A percentile compares a stretch with the other conserved stretches of the same genome.
These are phyloP conservation scores for Ogataea haglerorum DNA, from an alignment of 805 yeast species.

Conservation along the genomic window DNA sequence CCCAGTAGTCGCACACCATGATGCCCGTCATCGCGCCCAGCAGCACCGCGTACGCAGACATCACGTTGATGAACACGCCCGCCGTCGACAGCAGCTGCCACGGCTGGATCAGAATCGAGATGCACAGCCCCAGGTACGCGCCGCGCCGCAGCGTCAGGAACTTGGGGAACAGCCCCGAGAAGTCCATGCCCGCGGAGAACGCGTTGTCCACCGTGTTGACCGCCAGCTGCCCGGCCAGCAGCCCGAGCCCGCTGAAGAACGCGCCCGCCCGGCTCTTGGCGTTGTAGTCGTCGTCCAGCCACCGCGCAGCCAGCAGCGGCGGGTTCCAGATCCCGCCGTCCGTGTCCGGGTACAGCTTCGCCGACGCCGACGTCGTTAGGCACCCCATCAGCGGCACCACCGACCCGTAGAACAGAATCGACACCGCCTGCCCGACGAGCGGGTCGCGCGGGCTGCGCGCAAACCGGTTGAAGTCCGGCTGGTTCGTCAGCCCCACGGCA, in stretches of 20 bases:
- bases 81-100: slow-evolving; percentile 39
- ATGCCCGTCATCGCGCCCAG: slow-evolving; percentile 76
- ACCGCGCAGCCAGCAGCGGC: slow-evolving; percentile 33
- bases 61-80: slow-evolving; percentile 28
- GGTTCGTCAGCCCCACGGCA: slow-evolving; percentile 39
- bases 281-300: slow-evolving; percentile 34
- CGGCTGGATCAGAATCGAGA: slow-evolving; percentile 38
- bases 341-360: slow-evolving; percentile 35
- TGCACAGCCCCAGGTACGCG: slow-evolving; percentile 36
- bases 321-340: slow-evolving; percentile 49
- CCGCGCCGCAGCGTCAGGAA: slow-evolving; percentile 45
- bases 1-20: slow-evolving; percentile 56
- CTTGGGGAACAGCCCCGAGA: slow-evolving; percentile 45
- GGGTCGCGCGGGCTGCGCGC: slow-evolving; percentile 21
- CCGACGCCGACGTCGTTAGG: slow-evolving; percentile 49
- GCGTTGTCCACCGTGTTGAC: slow-evolving; percentile 39
- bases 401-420: slow-evolving; percentile 10
- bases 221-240: slow-evolving; percentile 36
- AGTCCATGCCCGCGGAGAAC: slow-evolving; percentile 48
- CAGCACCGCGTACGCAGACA: slow-evolving; percentile 23
- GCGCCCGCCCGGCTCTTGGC: slow-evolving; percentile 43
- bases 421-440: slow-evolving; percentile 10
- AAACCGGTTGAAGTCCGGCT: slow-evolving; percentile 41
- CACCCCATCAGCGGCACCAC: slow-evolving; percentile 39
- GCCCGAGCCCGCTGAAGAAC: slow-evolving; percentile 41